Evolutionary conservation across 192 early-diverging fungal species (phyloP).

Genomic region (Irineochytrium annulatum): DNA sequence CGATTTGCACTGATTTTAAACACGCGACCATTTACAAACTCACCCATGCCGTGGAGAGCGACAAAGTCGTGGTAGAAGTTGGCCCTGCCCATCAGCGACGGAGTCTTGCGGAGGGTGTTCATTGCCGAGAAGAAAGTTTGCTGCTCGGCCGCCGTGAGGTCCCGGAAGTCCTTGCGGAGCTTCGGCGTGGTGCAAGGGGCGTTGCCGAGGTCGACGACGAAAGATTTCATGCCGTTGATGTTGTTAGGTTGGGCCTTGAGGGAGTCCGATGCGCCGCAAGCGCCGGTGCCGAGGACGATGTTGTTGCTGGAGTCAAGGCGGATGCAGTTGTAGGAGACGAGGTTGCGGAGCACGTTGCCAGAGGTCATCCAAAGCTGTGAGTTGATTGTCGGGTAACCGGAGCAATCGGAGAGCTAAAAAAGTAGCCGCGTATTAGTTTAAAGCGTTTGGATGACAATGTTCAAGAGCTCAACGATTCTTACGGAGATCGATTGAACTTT

Average conservation of each 20-base stretch:
- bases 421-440: background rate
- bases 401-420: background rate
- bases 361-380: background rate
- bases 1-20: too few species aligned
- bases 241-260: background rate
- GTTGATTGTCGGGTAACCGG: background rate
- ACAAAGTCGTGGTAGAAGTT: constrained; percentile 20
- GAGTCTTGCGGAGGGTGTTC: constrained; percentile 4
- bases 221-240: constrained; percentile 2
- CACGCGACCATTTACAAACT: too few species aligned
- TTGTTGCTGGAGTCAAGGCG: background rate
- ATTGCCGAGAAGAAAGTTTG: constrained; percentile 21
- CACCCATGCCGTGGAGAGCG: constrained; percentile 11
- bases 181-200: constrained; percentile 4
- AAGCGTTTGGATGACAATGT: background rate
- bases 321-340: constrained; percentile 1
- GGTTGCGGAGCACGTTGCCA: background rate
- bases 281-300: background rate
- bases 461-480: background rate
- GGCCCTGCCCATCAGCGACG: constrained; percentile 6
- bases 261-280: background rate
- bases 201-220: constrained; percentile 3
- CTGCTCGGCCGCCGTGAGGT: constrained; percentile 14
- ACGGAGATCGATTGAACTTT: background rate
- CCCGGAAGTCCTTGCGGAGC: constrained; percentile 26